Evolutionary conservation across 2,329 filamentous ascomycete species (phyloP).

Genomic region (Gnomoniopsis smithogilvyi): DNA sequence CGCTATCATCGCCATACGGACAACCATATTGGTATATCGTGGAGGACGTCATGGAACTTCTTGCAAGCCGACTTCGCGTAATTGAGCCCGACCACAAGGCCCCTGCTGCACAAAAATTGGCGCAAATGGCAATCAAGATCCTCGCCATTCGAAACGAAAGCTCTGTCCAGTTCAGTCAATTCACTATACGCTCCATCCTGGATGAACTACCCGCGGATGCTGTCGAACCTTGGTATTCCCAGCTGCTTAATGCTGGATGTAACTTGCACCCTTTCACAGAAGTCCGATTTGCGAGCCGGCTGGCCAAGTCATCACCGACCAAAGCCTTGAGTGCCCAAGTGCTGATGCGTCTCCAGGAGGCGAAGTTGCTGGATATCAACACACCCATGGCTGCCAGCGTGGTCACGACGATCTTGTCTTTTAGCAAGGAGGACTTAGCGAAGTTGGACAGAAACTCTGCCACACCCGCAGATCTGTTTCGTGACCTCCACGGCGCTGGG

Average conservation of each 20-base stretch:
- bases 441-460: constrained; percentile 30
- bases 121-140: constrained; percentile 15
- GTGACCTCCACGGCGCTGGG: constrained; percentile 56
- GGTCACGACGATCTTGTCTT: constrained; percentile 57
- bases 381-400: constrained; percentile 45
- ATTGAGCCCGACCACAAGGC: not conserved
- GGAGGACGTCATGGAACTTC: constrained; percentile 19
- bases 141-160: constrained; percentile 11
- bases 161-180: constrained; percentile 34
- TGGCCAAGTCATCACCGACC: constrained; percentile 37
- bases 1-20: constrained; percentile 10
- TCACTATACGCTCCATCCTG: constrained; percentile 27
- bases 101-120: constrained; percentile 9
- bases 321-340: constrained; percentile 43
- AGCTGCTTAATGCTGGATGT: constrained; percentile 28
- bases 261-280: constrained; percentile 40
- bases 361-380: constrained; percentile 42
- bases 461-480: constrained; percentile 52
- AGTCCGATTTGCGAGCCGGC: constrained; percentile 43
- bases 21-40: constrained; percentile 19
- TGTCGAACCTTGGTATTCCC: constrained; percentile 32
- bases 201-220: constrained; percentile 18
- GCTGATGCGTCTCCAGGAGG: constrained; percentile 32
- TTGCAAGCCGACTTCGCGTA: constrained; percentile 11
- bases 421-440: constrained; percentile 28